Evolutionary conservation across 495 filamentous ascomycete genomes (phyloP), one percentile per base, ranked within the genome.

Genomic region (Pseudevernia furfuracea): DNA sequence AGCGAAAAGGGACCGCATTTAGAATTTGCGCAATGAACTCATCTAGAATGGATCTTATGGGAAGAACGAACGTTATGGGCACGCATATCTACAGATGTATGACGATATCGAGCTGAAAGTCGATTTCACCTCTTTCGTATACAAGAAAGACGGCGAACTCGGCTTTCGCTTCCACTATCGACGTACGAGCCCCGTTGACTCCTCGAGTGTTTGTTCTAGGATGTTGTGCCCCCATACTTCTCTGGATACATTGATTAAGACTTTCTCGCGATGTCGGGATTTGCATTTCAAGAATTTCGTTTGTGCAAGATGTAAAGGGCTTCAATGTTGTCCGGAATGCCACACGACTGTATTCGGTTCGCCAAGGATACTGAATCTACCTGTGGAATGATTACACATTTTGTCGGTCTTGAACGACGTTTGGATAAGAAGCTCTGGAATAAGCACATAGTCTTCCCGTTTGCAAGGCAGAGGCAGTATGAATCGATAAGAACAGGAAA

Each of bases 391-490:
- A 14, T 46, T n/a, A 14, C 43, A 46, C 3, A 46, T 46, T 21
- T 2, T 46, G 43, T 46, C 17, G 21, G 21, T n/a, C 15, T 46
- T n/a, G 43, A 46, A 46, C 43, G 43, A n/a, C 43, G 43, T 4
- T n/a, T 46, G 21, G 43, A 46, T 46, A 17, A n/a, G 43, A 21
- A n/a, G 21, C 2, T 46, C 21, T 46, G 43, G 43, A n/a, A n/a
- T 17, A 46, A 46, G 43, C 15, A 46, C 8, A 9, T 46, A n/a
- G 43, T 46, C 12, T 46, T 46, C 19, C 43, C 43, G 14, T 46
- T 46, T 9, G 43, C 43, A 46, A 46, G 43, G 43, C 43, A 46
- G 43, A 46, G 43, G 43, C 43, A 46, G 43, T 46, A 46, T 46
- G 43, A 46, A n/a, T 46, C 43, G 43, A 46, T n/a, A 9, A 10